Evolutionary conservation across 208 protist species (phyloP).

Genomic region (Novymonas esmeraldas): DNA sequence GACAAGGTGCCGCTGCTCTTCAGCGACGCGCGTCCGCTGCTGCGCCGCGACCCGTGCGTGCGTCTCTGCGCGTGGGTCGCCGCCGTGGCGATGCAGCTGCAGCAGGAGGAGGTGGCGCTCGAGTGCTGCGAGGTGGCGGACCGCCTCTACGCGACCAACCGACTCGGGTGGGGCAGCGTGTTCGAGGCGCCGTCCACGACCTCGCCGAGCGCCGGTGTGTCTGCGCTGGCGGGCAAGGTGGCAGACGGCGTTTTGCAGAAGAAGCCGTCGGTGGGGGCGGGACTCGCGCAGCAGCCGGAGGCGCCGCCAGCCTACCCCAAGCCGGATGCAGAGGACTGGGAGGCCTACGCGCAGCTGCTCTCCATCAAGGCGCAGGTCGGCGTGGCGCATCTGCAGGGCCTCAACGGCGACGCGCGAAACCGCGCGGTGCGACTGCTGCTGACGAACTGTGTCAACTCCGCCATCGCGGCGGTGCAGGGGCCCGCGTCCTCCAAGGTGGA

Average conservation of each 20-base stretch:
- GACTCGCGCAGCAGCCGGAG: conserved; percentile 18
- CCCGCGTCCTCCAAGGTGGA: conserved; percentile 16
- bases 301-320: not conserved
- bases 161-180: conserved; percentile 74
- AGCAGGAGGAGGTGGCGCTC: conserved; percentile 63
- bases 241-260: conserved; percentile 2
- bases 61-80: conserved; percentile 80
- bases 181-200: conserved; percentile 19
- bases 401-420: conserved; percentile 30
- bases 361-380: conserved; percentile 57
- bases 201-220: conserved; percentile 5
- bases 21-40: conserved; percentile 54
- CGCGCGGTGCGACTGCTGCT: conserved; percentile 39
- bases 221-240: not conserved
- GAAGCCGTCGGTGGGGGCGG: conserved; percentile 2
- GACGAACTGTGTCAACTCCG: conserved; percentile 65
- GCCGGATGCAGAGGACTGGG: conserved; percentile 40
- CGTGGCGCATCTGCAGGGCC: conserved; percentile 26
- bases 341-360: conserved; percentile 59
- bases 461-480: conserved; percentile 67
- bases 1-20: conserved; percentile 53
- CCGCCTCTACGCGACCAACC: conserved; percentile 63
- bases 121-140: conserved; percentile 76
- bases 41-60: conserved; percentile 68
- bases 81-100: conserved; percentile 47